These are phyloP conservation scores for Saksenaea oblongispora DNA, from an alignment of 371 early-diverging fungal genomes.

Conservation along the genomic window DNA sequence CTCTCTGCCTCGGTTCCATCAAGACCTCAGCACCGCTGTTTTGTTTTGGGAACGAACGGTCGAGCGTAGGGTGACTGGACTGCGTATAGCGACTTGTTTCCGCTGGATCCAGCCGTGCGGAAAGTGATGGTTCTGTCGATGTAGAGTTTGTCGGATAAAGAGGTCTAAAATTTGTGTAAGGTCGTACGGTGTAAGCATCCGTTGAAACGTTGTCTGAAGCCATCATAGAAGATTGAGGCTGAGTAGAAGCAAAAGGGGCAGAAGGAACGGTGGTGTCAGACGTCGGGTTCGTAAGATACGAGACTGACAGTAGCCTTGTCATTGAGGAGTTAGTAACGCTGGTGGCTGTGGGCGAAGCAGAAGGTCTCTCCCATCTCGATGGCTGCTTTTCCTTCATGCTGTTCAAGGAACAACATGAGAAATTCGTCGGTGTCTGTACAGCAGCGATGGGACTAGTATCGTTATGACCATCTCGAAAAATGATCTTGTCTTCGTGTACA, in stretches of 20 bases:
- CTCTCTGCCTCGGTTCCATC: slow-evolving; percentile 47
- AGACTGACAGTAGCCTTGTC: slow-evolving; percentile 31
- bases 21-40: slow-evolving; percentile 11
- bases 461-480: slow-evolving; percentile 28
- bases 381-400: slow-evolving; percentile 13
- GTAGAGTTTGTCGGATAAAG: slow-evolving; percentile 17
- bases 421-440: slow-evolving; percentile 29
- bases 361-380: slow-evolving; percentile 23
- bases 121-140: not conserved
- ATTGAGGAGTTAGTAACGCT: slow-evolving; percentile 15
- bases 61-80: not conserved
- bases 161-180: slow-evolving; percentile 35
- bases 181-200: slow-evolving; percentile 34
- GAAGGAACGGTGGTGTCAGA: slow-evolving; percentile 4
- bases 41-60: not conserved
- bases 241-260: slow-evolving; percentile 8
- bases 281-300: slow-evolving; percentile 28
- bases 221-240: slow-evolving; percentile 5
- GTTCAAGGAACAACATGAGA: slow-evolving; percentile 21
- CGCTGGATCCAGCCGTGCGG: not conserved
- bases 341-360: slow-evolving; percentile 10
- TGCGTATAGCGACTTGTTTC: not conserved
- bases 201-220: slow-evolving; percentile 20
- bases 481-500: slow-evolving; percentile 36
- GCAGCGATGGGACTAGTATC: slow-evolving; percentile 18